Percentiles rank a stretch among this genome's conserved stretches.
Conservation (phyloP, 805 yeast genomes). For the Metschnikowia henanensis region DNA sequence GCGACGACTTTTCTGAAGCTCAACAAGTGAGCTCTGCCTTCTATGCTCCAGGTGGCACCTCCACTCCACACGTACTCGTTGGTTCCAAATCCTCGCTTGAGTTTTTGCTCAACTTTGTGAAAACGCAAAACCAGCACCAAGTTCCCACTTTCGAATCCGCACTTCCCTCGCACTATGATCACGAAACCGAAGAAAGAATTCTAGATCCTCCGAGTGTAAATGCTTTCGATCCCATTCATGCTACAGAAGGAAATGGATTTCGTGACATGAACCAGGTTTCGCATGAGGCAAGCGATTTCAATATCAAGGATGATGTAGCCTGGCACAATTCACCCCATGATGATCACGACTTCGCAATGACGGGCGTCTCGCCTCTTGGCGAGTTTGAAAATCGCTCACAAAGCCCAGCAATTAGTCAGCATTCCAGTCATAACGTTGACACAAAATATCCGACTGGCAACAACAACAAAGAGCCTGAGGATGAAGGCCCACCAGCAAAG, state of each 20-base stretch:
- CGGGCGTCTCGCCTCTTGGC: conserved; percentile 10
- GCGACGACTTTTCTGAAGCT: conserved; percentile 83
- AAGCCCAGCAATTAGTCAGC: conserved; percentile 8
- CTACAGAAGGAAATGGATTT: not conserved
- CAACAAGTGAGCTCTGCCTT: conserved; percentile 75
- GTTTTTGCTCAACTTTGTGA: conserved; percentile 53
- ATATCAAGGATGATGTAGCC: conserved; percentile 10
- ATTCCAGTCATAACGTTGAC: conserved; percentile 1
- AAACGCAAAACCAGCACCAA: conserved; percentile 35
- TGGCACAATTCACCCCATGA: conserved; percentile 13
- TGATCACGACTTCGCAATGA: conserved; percentile 12
- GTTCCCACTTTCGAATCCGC: not conserved
- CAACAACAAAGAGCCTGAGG: not conserved
- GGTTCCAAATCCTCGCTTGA: conserved; percentile 54
- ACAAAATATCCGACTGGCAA: conserved; percentile 2
- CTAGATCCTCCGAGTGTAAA: not conserved
- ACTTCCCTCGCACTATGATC: not conserved
- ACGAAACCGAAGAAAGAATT: not conserved
- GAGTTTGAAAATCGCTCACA: conserved; percentile 10
- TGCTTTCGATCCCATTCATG: not conserved
- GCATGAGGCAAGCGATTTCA: conserved; percentile 9
- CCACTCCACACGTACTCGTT: conserved; percentile 66
- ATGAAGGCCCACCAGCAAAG: conserved; percentile 1
- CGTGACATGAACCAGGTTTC: not conserved
- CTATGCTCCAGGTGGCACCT: conserved; percentile 51